Conservation (phyloP, 306 rosid genomes). For the Acacia crassicarpa region DNA sequence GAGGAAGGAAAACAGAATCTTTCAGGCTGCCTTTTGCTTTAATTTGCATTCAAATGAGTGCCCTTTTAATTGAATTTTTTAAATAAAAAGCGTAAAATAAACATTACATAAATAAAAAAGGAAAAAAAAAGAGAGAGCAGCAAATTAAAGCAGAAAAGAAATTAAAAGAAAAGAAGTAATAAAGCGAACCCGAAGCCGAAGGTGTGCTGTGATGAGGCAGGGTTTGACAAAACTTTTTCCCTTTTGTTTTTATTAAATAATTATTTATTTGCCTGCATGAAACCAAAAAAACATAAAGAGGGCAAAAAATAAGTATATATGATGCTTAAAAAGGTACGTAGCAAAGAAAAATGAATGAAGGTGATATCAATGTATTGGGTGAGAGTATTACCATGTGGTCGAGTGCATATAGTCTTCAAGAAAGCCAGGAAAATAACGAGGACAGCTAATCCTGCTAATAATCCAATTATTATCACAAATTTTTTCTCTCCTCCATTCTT, state of each 20-base stretch:
- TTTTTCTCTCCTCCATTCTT: slow-evolving; percentile 56
- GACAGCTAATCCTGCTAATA: slow-evolving; percentile 76
- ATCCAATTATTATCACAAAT: slow-evolving; percentile 77
- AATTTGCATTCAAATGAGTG: slow-evolving; percentile 17
- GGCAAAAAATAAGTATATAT: slow-evolving; percentile 9
- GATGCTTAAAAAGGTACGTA: neutral
- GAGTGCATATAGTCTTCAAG: slow-evolving; percentile 46
- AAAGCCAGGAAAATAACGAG: slow-evolving; percentile 68
- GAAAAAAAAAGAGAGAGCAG: neutral
- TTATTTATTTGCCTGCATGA: slow-evolving; percentile 68
- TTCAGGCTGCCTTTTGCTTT: neutral
- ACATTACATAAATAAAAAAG: neutral
- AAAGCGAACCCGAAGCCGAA: neutral
- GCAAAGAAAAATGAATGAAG: neutral
- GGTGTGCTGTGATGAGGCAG: slow-evolving; percentile 4
- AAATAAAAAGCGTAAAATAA: slow-evolving; percentile 23
- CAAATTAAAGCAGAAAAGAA: neutral
- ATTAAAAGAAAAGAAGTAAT: neutral
- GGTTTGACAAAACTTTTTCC: neutral
- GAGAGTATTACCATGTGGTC: slow-evolving; percentile 41
- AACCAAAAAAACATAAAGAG: neutral
- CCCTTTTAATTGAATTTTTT: slow-evolving; percentile 21
- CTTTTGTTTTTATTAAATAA: neutral
- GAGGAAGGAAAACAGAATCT: slow-evolving; percentile 47
- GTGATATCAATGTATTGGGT: neutral